Percentiles rank a stretch among this genome's conserved stretches.
Evolutionary conservation across 179 eudicot species (phyloP).

Genomic region (Silene vulgaris): DNA sequence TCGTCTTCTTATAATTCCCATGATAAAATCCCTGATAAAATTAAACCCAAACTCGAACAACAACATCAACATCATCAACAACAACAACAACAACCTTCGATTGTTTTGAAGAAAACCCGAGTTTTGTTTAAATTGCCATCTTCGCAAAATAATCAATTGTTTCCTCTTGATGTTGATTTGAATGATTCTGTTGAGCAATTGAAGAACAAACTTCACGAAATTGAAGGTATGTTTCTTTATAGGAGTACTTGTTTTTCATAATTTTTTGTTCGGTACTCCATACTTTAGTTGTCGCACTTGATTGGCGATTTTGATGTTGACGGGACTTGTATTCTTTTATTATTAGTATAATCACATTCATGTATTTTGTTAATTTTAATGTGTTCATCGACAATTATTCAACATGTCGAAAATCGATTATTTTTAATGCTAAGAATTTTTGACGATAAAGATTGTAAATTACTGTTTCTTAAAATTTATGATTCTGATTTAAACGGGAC

Average conservation of each 20-base stretch:
- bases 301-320: no score
- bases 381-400: no score
- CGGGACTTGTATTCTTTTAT: no score
- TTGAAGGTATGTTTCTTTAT: slow-evolving; percentile 26
- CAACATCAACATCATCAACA: background rate
- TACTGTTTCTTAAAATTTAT: background rate
- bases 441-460: background rate
- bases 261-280: no score
- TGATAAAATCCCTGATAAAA: slow-evolving; percentile 15
- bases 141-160: slow-evolving; percentile 18
- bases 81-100: background rate
- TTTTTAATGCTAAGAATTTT: background rate
- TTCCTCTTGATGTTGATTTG: slow-evolving; percentile 34
- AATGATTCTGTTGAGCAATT: slow-evolving; percentile 36
- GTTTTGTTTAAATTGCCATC: slow-evolving; percentile 33
- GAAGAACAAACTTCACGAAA: slow-evolving; percentile 45
- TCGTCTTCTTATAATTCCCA: background rate
- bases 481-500: background rate
- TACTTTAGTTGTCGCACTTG: no score
- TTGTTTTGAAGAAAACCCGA: slow-evolving; percentile 29
- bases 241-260: no score
- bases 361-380: no score
- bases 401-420: no score
- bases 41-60: slow-evolving; percentile 14
- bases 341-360: background rate